Conservation (phyloP, 371 early-diverging fungal species). For the Mucor saturninus region DNA sequence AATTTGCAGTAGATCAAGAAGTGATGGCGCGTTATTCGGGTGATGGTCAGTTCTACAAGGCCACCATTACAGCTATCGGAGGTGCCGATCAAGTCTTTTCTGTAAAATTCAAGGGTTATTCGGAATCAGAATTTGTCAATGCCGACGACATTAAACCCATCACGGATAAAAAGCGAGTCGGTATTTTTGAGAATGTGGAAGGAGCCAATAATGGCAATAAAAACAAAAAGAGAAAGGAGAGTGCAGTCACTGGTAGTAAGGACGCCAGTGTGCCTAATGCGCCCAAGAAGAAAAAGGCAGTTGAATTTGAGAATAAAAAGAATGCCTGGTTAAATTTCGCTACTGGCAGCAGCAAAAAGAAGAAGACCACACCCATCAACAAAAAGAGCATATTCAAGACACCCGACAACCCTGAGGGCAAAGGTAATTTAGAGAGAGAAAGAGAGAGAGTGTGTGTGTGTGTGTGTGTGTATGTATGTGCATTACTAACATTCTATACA, state of each 20-base stretch:
- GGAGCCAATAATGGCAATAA: constrained; percentile 7
- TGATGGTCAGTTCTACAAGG: constrained; percentile 78
- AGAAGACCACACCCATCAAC: constrained; percentile 53
- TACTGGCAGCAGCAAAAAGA: constrained; percentile 50
- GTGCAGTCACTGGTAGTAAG: background rate
- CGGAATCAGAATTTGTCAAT: constrained; percentile 58
- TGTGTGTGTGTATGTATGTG: background rate
- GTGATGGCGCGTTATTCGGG: constrained; percentile 70
- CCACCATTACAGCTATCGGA: constrained; percentile 70
- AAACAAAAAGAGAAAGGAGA: constrained; percentile 30
- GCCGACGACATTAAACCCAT: constrained; percentile 62
- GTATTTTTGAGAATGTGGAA: constrained; percentile 48
- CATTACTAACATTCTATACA: constrained; percentile 5
- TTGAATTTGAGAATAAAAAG: constrained; percentile 76
- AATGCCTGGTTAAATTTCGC: constrained; percentile 83
- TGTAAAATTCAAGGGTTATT: constrained; percentile 71
- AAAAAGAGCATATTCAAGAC: constrained; percentile 76
- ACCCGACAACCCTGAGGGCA: constrained; percentile 69
- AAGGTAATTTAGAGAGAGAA: constrained; percentile 46
- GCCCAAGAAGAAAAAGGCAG: constrained; percentile 51
- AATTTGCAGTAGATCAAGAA: constrained; percentile 61
- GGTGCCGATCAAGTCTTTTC: constrained; percentile 68
- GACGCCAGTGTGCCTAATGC: constrained; percentile 23
- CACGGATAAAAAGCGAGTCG: constrained; percentile 42
- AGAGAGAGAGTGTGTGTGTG: background rate